phyloP scores from a whole-genome alignment of 331 rosid genomes.

The Rhamnella rubrinervis region DNA sequence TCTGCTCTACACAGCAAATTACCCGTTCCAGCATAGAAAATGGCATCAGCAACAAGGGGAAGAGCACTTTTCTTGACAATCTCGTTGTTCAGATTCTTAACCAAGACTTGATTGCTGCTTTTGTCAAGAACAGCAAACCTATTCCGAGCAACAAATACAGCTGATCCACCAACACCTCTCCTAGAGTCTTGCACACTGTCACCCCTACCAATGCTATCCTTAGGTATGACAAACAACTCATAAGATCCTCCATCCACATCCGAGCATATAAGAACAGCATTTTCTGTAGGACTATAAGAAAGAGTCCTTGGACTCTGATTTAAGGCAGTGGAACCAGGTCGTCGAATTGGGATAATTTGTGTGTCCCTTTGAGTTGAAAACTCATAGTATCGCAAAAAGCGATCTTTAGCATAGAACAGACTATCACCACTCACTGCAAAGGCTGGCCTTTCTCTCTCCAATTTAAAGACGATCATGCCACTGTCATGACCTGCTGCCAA shows the following conservation, averaged over 20 bases:
- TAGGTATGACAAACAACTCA: slow-evolving; percentile 78
- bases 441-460: slow-evolving; percentile 95
- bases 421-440: slow-evolving; percentile 82
- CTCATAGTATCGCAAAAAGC: slow-evolving; percentile 78
- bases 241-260: slow-evolving; percentile 92
- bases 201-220: slow-evolving; percentile 73
- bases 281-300: slow-evolving; percentile 83
- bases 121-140: slow-evolving; percentile 94
- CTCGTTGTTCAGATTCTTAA: slow-evolving; percentile 82
- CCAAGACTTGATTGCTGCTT: slow-evolving; percentile 63
- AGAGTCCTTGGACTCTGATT: slow-evolving; percentile 91
- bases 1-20: slow-evolving; percentile 86
- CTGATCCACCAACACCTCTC: slow-evolving; percentile 90
- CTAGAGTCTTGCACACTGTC: slow-evolving; percentile 76
- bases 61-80: slow-evolving; percentile 71
- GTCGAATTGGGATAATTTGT: slow-evolving; percentile 78
- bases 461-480: slow-evolving; percentile 94
- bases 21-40: slow-evolving; percentile 94
- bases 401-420: slow-evolving; percentile 74
- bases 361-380: slow-evolving; percentile 79
- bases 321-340: slow-evolving; percentile 76
- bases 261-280: slow-evolving; percentile 85
- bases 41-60: slow-evolving; percentile 74
- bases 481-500: slow-evolving; percentile 98
- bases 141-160: slow-evolving; percentile 88